phyloP scores from a whole-genome alignment of 768 basidiomycete species.

The Mrakia blollopis region DNA sequence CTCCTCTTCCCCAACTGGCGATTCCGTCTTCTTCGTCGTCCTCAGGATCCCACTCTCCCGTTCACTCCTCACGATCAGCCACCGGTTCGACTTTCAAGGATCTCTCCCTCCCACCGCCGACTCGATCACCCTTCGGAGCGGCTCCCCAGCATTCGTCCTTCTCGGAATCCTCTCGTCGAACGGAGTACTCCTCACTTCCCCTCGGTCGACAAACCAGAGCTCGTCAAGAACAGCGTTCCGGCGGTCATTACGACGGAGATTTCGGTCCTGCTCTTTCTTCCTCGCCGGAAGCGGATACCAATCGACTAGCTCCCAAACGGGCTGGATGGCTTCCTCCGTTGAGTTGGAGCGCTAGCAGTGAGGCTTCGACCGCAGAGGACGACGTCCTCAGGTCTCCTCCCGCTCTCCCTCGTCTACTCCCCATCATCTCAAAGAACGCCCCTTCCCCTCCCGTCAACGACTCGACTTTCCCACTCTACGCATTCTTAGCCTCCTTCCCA shows the following conservation, averaged over 20 bases:
- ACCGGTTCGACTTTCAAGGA: not conserved
- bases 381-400: not conserved
- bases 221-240: not conserved
- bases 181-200: not conserved
- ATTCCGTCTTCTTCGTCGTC: not conserved
- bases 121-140: not conserved
- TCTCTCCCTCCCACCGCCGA: not conserved
- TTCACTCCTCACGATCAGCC: not conserved
- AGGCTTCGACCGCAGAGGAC: not conserved
- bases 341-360: not conserved
- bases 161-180: not conserved
- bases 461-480: not conserved
- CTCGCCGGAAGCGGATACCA: too few species aligned
- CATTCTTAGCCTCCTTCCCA: not conserved
- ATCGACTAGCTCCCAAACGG: not conserved
- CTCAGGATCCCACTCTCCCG: not conserved
- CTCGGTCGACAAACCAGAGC: not conserved
- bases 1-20: not conserved
- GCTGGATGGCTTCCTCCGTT: not conserved
- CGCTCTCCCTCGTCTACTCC: not conserved
- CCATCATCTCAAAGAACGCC: not conserved
- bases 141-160: not conserved
- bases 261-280: too few species aligned
- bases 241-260: not conserved
- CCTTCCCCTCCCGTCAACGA: not conserved